phyloP scores from a whole-genome alignment of 805 yeast genomes.

The Starmerella powellii region DNA sequence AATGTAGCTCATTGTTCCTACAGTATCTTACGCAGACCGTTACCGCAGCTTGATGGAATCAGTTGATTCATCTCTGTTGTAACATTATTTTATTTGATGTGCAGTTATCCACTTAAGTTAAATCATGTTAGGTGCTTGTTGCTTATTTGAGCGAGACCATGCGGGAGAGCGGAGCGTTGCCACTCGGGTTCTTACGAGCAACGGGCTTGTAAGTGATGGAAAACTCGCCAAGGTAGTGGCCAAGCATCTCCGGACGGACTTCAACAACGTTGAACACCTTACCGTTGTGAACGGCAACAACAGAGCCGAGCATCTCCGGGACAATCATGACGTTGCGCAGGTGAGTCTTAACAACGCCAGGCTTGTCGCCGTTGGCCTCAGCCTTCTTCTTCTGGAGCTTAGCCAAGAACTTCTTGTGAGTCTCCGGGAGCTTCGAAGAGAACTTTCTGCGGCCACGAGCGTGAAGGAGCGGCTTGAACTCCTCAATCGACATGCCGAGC shows the following conservation, averaged over 20 bases:
- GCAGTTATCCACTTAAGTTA: conserved; percentile 7
- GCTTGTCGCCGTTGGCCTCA: conserved; percentile 67
- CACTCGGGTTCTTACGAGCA: conserved; percentile 72
- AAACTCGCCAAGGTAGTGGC: conserved; percentile 99
- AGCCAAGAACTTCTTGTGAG: conserved; percentile 91
- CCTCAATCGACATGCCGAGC: conserved; percentile 89
- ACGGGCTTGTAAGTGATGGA: conserved; percentile 99
- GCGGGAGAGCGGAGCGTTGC: conserved; percentile 25
- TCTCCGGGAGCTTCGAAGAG: conserved; percentile 90
- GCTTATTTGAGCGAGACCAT: conserved; percentile 26
- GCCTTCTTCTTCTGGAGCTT: conserved; percentile 96
- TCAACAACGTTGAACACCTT: conserved; percentile 98
- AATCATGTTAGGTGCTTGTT: conserved; percentile 8
- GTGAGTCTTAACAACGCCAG: conserved; percentile 96
- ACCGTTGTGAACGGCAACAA: conserved; percentile 98
- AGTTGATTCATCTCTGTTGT: not conserved
- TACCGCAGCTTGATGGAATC: too few species aligned
- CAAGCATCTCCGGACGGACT: conserved; percentile 98
- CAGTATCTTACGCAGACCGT: too few species aligned
- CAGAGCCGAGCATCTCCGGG: conserved; percentile 99
- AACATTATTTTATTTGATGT: conserved; percentile 4
- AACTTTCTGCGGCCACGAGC: conserved; percentile 99
- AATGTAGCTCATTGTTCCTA: too few species aligned
- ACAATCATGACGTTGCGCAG: conserved; percentile 97
- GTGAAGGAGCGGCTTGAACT: conserved; percentile 89